Evolutionary conservation across 2,329 filamentous ascomycete genomes (phyloP).

Genomic region (Fusarium oxysporum): DNA sequence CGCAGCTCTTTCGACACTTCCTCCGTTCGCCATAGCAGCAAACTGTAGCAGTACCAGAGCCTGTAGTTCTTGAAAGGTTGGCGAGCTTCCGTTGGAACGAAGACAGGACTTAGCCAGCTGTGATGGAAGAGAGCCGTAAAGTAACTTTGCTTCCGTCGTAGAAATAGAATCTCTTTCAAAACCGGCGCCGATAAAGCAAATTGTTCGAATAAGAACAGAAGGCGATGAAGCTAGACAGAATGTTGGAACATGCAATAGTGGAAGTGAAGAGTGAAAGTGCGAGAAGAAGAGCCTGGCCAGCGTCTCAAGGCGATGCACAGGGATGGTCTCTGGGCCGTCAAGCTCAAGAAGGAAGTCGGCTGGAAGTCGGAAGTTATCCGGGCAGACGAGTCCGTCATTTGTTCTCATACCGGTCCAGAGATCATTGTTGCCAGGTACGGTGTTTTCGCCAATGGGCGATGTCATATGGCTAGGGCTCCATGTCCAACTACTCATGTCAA

Average conservation of each 20-base stretch:
- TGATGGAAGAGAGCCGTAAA: neutral
- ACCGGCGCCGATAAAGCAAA: neutral
- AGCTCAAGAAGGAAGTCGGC: neutral
- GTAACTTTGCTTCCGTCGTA: neutral
- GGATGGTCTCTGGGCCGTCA: neutral
- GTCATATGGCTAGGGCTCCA: neutral
- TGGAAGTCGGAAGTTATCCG: neutral
- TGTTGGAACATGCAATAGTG: neutral
- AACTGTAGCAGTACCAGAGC: neutral
- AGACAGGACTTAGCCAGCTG: neutral
- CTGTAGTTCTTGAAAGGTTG: neutral
- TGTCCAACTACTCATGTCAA: neutral
- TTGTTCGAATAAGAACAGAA: neutral
- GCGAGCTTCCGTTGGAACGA: neutral
- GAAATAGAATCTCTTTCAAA: neutral
- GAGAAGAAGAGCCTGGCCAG: neutral
- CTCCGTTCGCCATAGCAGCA: neutral
- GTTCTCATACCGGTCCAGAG: rapidly evolving
- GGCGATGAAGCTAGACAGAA: neutral
- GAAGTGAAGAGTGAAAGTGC: neutral
- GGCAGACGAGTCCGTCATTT: neutral
- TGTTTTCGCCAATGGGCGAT: neutral
- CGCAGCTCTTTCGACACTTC: neutral
- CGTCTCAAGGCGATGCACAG: neutral
- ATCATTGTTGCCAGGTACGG: neutral